These are phyloP conservation scores for Hansenula lynferdii DNA, from an alignment of 1,139 yeast species.

Conservation along the genomic window DNA sequence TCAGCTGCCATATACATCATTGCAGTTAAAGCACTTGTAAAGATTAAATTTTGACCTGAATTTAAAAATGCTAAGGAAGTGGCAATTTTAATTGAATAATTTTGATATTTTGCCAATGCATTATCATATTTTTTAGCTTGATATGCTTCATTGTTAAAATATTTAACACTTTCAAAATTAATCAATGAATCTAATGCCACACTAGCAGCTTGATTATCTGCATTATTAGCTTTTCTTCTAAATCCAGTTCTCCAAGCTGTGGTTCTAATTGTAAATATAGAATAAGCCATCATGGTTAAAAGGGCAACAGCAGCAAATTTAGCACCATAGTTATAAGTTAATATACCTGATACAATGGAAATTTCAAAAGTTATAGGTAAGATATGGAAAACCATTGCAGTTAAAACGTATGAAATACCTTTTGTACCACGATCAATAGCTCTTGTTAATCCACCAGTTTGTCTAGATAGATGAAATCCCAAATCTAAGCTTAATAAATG, in stretches of 20 bases:
- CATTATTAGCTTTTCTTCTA: slow-evolving; percentile 85
- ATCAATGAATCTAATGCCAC: slow-evolving; percentile 95
- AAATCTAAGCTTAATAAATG: slow-evolving; percentile 83
- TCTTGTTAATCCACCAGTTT: slow-evolving; percentile 93
- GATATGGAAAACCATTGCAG: slow-evolving; percentile 96
- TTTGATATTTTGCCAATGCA: slow-evolving; percentile 73
- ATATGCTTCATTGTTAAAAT: slow-evolving; percentile 82
- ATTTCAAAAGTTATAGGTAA: slow-evolving; percentile 92
- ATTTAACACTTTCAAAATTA: slow-evolving; percentile 91
- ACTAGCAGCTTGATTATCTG: slow-evolving; percentile 92
- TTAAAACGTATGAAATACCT: slow-evolving; percentile 88
- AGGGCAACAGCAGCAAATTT: slow-evolving; percentile 88
- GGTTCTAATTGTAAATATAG: slow-evolving; percentile 82
- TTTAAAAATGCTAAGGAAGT: slow-evolving; percentile 88
- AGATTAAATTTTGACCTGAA: slow-evolving; percentile 88
- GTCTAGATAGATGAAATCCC: slow-evolving; percentile 84
- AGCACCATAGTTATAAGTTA: slow-evolving; percentile 87
- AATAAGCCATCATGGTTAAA: slow-evolving; percentile 81
- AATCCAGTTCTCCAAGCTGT: slow-evolving; percentile 97
- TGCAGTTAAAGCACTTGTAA: slow-evolving; percentile 86
- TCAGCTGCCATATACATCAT: slow-evolving; percentile 99
- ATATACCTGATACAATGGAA: slow-evolving; percentile 85
- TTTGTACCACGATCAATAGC: slow-evolving; percentile 98
- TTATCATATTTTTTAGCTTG: slow-evolving; percentile 77
- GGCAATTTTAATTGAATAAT: slow-evolving; percentile 83